Evolutionary conservation across 2,329 filamentous ascomycete species (phyloP).

Genomic region (Trichoderma koningiopsis): DNA sequence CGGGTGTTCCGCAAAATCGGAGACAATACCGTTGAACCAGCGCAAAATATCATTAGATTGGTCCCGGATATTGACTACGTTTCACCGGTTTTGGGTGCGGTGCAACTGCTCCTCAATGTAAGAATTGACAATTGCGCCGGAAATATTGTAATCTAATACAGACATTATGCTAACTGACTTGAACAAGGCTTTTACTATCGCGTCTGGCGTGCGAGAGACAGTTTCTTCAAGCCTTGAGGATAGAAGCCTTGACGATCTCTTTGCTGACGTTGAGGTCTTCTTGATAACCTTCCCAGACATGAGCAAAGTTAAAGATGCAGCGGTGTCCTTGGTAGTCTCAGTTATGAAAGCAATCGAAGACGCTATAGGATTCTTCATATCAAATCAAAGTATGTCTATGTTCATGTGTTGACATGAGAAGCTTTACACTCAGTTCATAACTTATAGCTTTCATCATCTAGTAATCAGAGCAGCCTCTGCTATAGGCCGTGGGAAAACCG

Average conservation of each 20-base stretch:
- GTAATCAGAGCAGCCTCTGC: background rate
- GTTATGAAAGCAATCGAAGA: slow-evolving; percentile 14
- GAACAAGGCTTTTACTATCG: background rate
- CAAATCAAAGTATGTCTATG: slow-evolving; percentile 8
- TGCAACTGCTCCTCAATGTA: slow-evolving; percentile 14
- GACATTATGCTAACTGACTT: background rate
- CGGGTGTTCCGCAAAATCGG: background rate
- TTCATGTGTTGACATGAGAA: too few species aligned
- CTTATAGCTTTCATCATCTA: background rate
- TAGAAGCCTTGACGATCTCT: background rate
- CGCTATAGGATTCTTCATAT: slow-evolving; percentile 16
- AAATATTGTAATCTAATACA: background rate
- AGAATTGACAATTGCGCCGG: background rate
- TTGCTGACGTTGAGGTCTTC: slow-evolving; percentile 12
- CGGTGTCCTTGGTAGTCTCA: background rate
- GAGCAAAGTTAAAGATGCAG: background rate
- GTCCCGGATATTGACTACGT: slow-evolving; percentile 15
- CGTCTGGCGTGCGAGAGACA: slow-evolving; percentile 6
- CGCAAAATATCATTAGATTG: background rate
- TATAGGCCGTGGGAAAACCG: background rate
- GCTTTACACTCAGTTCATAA: background rate
- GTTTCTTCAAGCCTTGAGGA: background rate
- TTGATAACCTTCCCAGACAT: slow-evolving; percentile 14
- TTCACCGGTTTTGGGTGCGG: slow-evolving; percentile 6
- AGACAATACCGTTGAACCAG: slow-evolving; percentile 8